Evolutionary conservation across 2,329 filamentous ascomycete species (phyloP).

Genomic region (Atkinsonella hypoxylon): DNA sequence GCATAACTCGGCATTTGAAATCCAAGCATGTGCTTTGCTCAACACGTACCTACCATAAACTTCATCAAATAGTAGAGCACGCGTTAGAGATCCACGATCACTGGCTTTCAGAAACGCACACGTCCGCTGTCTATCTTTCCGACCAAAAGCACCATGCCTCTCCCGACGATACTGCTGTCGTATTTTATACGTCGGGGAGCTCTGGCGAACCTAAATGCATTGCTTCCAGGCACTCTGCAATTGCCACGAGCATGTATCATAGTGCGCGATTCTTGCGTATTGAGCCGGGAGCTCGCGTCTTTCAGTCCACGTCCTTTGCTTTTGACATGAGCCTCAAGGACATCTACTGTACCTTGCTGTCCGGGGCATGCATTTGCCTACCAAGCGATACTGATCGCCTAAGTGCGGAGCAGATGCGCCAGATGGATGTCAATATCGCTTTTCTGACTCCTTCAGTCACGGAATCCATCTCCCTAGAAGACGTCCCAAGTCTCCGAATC

Average conservation of each 20-base stretch:
- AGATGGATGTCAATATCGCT: background rate
- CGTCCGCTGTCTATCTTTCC: background rate
- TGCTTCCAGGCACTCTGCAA: background rate
- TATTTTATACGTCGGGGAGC: background rate
- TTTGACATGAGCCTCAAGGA: slow-evolving; percentile 1
- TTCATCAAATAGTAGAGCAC: background rate
- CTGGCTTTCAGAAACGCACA: background rate
- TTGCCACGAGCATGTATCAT: background rate
- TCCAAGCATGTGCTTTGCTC: background rate
- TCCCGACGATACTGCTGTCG: background rate
- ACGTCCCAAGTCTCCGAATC: background rate
- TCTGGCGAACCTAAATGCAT: background rate
- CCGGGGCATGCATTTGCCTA: slow-evolving; percentile 36
- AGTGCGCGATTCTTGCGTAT: background rate
- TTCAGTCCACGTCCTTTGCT: background rate
- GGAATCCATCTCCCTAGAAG: background rate
- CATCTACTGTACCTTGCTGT: slow-evolving; percentile 4
- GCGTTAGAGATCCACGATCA: background rate
- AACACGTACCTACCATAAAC: background rate
- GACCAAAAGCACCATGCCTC: background rate
- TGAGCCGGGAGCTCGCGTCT: background rate
- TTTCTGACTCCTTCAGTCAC: slow-evolving; percentile 4
- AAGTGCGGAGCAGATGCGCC: slow-evolving; percentile 19
- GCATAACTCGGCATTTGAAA: background rate
- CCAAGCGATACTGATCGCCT: slow-evolving; percentile 38